These are phyloP conservation scores for Fraxinus albicans DNA, from an alignment of 305 asterid species.

Conservation along the genomic window DNA sequence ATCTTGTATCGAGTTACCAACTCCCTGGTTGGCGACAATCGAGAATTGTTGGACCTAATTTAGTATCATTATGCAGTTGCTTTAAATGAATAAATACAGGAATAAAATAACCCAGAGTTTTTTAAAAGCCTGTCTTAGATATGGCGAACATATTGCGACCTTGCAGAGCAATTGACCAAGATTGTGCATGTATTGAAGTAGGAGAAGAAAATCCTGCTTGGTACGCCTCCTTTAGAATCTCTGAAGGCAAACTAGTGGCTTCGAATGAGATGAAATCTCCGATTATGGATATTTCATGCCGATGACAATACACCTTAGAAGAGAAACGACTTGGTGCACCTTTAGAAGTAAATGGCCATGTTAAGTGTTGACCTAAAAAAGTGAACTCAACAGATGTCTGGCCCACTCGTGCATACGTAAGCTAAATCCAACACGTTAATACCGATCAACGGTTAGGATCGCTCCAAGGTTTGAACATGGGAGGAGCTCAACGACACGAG, in stretches of 20 bases:
- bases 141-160: constrained; percentile 95
- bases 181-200: constrained; percentile 96
- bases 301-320: constrained; percentile 61
- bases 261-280: constrained; percentile 12
- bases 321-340: constrained; percentile 52
- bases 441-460: too few species aligned
- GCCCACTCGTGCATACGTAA: too few species aligned
- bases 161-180: constrained; percentile 94
- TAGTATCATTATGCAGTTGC: constrained; percentile 58
- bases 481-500: too few species aligned
- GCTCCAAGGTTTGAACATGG: too few species aligned
- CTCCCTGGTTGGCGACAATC: constrained; percentile 93
- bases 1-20: constrained; percentile 93
- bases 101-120: constrained; percentile 87
- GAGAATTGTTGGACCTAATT: constrained; percentile 85
- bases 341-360: constrained; percentile 38
- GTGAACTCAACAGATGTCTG: too few species aligned
- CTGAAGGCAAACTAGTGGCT: too few species aligned
- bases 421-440: too few species aligned
- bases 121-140: constrained; percentile 97
- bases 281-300: constrained; percentile 80
- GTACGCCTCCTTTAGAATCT: constrained; percentile 41
- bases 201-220: constrained; percentile 95
- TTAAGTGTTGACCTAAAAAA: constrained; percentile 8
- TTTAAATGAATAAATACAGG: constrained; percentile 87